A percentile compares a stretch with the other conserved stretches of the same genome.
Conservation (phyloP, 768 basidiomycete genomes). For the Serendipita sp. region DNA sequence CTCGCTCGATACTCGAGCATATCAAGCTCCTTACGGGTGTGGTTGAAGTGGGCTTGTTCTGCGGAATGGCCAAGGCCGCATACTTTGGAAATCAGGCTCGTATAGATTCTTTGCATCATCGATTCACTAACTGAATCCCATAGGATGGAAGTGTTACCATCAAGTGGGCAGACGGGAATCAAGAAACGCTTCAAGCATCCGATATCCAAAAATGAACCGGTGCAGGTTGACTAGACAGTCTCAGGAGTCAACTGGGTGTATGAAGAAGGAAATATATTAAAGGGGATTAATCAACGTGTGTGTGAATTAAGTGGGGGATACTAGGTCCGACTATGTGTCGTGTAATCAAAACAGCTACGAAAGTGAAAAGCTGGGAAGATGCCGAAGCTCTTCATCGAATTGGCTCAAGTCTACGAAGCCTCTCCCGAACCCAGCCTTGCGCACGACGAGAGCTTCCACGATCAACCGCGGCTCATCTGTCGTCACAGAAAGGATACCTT, state of each 20-base stretch:
- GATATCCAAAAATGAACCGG: neutral
- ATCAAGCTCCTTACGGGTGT: conserved; percentile 96
- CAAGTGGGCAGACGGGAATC: neutral
- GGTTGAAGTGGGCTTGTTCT: conserved; percentile 98
- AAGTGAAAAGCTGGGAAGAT: conserved; percentile 4
- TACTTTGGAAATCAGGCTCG: conserved; percentile 82
- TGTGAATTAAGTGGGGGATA: neutral
- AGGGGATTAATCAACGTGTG: neutral
- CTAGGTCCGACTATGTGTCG: neutral
- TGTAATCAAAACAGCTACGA: neutral
- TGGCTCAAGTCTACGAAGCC: conserved; percentile 2
- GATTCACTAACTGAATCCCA: neutral
- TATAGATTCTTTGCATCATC: neutral
- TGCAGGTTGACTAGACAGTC: no score
- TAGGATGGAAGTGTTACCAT: conserved; percentile 7
- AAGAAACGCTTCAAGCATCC: neutral
- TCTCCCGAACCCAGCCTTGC: conserved; percentile 26
- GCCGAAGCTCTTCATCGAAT: neutral
- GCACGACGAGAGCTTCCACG: conserved; percentile 65
- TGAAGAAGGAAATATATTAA: neutral
- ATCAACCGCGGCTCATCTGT: conserved; percentile 39
- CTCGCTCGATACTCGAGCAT: conserved; percentile 49
- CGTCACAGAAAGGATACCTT: neutral
- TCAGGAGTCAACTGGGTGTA: no score
- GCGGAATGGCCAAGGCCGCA: conserved; percentile 81